These are phyloP conservation scores for Boeremia exigua DNA, from an alignment of 2,329 filamentous ascomycete genomes.

Conservation along the genomic window DNA sequence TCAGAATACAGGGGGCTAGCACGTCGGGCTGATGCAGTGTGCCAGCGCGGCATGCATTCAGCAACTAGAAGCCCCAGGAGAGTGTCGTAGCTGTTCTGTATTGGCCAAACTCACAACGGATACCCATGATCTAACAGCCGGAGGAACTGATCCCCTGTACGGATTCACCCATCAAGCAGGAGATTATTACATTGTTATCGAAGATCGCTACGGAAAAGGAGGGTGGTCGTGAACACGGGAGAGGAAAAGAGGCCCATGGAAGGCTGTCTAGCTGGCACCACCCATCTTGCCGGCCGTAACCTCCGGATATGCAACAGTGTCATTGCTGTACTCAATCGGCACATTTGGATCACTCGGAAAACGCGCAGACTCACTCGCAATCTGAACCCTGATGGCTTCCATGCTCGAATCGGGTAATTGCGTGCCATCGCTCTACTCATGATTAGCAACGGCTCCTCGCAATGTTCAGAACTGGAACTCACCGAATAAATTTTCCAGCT, in stretches of 20 bases:
- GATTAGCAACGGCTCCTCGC: conserved; percentile 3
- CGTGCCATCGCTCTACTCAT: conserved; percentile 20
- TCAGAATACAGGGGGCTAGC: no score
- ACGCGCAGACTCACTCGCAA: conserved; percentile 20
- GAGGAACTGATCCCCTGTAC: no score
- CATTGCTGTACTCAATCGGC: conserved; percentile 25
- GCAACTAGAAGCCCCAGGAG: no score
- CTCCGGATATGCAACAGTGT: conserved; percentile 24
- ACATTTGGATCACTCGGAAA: conserved; percentile 24
- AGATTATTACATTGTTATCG: neutral
- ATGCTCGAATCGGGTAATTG: conserved; percentile 18
- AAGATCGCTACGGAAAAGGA: neutral
- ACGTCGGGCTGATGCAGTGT: no score
- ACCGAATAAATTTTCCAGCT: conserved; percentile 39
- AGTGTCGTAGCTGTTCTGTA: no score
- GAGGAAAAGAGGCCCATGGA: no score
- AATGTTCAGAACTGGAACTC: neutral
- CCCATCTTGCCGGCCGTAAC: conserved; percentile 20
- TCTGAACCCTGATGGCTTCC: conserved; percentile 21
- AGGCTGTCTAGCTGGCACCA: conserved; percentile 4
- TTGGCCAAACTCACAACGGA: no score
- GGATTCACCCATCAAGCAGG: neutral
- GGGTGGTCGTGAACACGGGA: neutral
- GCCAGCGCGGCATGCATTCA: no score
- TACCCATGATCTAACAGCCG: no score